Evolutionary conservation across 2,329 filamentous ascomycete species (phyloP), one percentile per base, ranked within the genome.

Genomic region (Diaporthe citri): DNA sequence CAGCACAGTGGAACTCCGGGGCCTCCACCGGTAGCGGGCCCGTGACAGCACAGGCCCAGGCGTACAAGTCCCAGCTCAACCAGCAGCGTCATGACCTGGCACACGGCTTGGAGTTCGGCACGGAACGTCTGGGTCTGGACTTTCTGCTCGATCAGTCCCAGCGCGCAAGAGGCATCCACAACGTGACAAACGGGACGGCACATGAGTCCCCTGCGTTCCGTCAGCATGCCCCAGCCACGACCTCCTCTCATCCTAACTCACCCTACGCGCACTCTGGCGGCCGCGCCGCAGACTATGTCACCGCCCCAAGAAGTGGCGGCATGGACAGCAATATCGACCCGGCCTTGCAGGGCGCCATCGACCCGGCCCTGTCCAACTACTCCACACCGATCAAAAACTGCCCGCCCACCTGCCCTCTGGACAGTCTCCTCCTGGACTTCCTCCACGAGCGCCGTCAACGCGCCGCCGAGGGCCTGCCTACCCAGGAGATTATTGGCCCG

Each of bases 361-460:
- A 71, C 57, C 22, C 75, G 36, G 59, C 75, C 20, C 36, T 77
- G 43, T 62, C 71, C 34, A 55, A 62, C 25, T 74, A 75, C 60
- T 69, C 82, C 66, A 82, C 83, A 13, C 84, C 88, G 46, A 84
- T 93, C 66, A 88, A 87, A 76, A 94, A 95, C 79, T 87, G 89
- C 28, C 82, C 87, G 2, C 89, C 94, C 1, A 95, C 94, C 0
- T 97, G 94, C 81, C 91, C 94, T 0, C 87, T 97, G 2, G 95
- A 97, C 80, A 88, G 86, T 56, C 89, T 98, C n/a, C 88, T 97
- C 59, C 88, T 96, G 34, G 93, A 96, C 81, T 97, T 97, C 80
- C 88, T 97, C 39, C 87, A 90, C 36, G 91, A 94, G 79, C 90
- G 93, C 46, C 90, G 88, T 51, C 89, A 93, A 79, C 91, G 91